Conservation (phyloP, 768 basidiomycete genomes). For the Termitomyces titanicus region DNA sequence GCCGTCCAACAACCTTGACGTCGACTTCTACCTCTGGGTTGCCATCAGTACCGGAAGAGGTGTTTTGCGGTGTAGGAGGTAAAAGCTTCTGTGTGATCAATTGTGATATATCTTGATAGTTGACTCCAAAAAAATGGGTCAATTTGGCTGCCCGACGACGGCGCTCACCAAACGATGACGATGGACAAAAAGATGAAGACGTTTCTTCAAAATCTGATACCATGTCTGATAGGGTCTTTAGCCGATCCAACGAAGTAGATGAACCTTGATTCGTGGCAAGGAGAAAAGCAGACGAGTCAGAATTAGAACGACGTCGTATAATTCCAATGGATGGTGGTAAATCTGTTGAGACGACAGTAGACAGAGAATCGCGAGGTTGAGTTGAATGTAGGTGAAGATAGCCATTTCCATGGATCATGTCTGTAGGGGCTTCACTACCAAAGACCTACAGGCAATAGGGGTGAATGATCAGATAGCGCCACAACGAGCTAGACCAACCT, state of each 20-base stretch:
- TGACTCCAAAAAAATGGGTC: slow-evolving; percentile 55
- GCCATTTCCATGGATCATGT: slow-evolving; percentile 25
- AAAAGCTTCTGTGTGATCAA: slow-evolving; percentile 14
- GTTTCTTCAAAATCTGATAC: background rate
- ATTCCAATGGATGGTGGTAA: background rate
- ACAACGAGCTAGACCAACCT: slow-evolving; percentile 29
- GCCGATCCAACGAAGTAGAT: background rate
- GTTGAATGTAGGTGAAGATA: background rate
- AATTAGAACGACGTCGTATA: slow-evolving; percentile 13
- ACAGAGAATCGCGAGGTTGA: slow-evolving; percentile 9
- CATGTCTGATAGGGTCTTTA: background rate
- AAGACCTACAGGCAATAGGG: slow-evolving; percentile 34
- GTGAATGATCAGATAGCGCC: background rate
- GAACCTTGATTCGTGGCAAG: background rate
- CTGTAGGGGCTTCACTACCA: slow-evolving; percentile 43
- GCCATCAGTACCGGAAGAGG: background rate
- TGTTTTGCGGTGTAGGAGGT: background rate
- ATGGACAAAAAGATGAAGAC: background rate
- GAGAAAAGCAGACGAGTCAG: slow-evolving; percentile 5
- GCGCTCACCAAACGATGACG: slow-evolving; percentile 13
- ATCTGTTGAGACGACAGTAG: slow-evolving; percentile 7
- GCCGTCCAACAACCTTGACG: slow-evolving; percentile 33
- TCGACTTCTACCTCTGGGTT: slow-evolving; percentile 27
- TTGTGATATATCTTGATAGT: slow-evolving; percentile 38
- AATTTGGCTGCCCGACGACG: slow-evolving; percentile 51